Percentiles rank a stretch among this genome's conserved stretches.
Evolutionary conservation across 306 rosid genomes (phyloP).

Genomic region (Myrica gale): DNA sequence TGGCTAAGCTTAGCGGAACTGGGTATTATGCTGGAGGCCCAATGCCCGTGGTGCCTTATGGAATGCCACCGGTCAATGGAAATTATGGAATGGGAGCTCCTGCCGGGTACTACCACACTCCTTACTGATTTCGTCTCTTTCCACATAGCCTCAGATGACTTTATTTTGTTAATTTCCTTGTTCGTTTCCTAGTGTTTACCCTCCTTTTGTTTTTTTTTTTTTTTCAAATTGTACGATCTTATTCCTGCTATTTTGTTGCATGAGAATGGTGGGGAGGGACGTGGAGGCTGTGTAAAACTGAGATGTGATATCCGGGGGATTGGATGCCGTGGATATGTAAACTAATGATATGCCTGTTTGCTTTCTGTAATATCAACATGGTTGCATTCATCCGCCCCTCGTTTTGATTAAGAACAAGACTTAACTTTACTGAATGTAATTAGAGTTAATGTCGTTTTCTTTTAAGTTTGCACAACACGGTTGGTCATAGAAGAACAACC

Average conservation of each 20-base stretch:
- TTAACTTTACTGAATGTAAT: constrained; percentile 36
- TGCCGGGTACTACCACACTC: constrained; percentile 70
- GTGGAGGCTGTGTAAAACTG: constrained; percentile 44
- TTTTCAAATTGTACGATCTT: constrained; percentile 40
- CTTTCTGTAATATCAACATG: constrained; percentile 48
- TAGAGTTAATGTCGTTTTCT: constrained; percentile 17
- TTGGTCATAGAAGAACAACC: neutral
- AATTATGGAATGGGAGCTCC: constrained; percentile 59
- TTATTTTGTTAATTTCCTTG: constrained; percentile 37
- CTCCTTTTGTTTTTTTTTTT: constrained; percentile 1
- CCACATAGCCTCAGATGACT: constrained; percentile 43
- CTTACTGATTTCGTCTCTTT: constrained; percentile 47
- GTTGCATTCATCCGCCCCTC: constrained; percentile 36
- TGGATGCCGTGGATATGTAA: constrained; percentile 56
- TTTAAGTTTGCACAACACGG: neutral
- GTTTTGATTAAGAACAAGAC: constrained; percentile 33
- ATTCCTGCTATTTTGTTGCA: constrained; percentile 51
- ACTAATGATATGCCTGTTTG: constrained; percentile 45
- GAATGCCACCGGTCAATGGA: constrained; percentile 76
- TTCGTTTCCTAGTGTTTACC: constrained; percentile 43
- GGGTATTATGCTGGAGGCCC: constrained; percentile 66
- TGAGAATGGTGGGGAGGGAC: constrained; percentile 39
- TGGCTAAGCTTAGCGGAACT: constrained; percentile 57
- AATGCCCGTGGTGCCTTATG: constrained; percentile 60
- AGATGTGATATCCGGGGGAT: constrained; percentile 37